Conservation (phyloP, 2,329 filamentous ascomycete species). For the Akanthomyces dipterigenus region DNA sequence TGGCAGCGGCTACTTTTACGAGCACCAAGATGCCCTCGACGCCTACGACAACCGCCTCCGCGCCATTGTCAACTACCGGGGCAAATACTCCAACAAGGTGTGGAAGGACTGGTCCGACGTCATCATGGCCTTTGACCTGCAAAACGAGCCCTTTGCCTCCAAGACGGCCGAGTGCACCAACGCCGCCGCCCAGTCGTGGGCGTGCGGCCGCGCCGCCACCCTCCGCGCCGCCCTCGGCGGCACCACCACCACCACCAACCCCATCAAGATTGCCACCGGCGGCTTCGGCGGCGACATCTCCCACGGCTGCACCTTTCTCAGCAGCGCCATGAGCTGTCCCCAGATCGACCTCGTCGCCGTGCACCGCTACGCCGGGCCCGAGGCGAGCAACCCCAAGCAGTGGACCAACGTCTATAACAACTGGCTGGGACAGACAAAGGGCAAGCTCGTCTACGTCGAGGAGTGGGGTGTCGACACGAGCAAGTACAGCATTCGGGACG, state of each 20-base stretch:
- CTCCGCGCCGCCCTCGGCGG: slow-evolving; percentile 20
- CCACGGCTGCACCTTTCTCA: slow-evolving; percentile 22
- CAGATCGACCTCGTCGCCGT: slow-evolving; percentile 21
- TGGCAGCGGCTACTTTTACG: slow-evolving; percentile 23
- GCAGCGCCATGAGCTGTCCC: slow-evolving; percentile 21
- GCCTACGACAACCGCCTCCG: slow-evolving; percentile 24
- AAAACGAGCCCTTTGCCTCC: slow-evolving; percentile 27
- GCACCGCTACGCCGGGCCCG: slow-evolving; percentile 21
- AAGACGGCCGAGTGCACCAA: slow-evolving; percentile 18
- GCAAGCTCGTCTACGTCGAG: slow-evolving; percentile 26
- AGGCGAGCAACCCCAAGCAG: slow-evolving; percentile 13
- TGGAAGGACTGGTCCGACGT: slow-evolving; percentile 27
- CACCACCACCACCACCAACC: slow-evolving; percentile 20
- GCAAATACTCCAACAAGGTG: slow-evolving; percentile 22
- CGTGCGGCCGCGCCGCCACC: slow-evolving; percentile 23
- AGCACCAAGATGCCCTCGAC: slow-evolving; percentile 22
- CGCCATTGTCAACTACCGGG: slow-evolving; percentile 26
- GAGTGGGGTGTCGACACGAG: slow-evolving; percentile 19
- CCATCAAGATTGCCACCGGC: slow-evolving; percentile 25
- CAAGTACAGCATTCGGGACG: slow-evolving; percentile 12
- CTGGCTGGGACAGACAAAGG: slow-evolving; percentile 20
- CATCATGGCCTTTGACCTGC: slow-evolving; percentile 27
- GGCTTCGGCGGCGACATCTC: slow-evolving; percentile 26
- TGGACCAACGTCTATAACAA: slow-evolving; percentile 19
- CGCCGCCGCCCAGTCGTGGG: slow-evolving; percentile 20